A percentile compares a stretch with the other conserved stretches of the same genome.
phyloP scores from a whole-genome alignment of 1,284 basidiomycete genomes.

The Nidula niveotomentosa region DNA sequence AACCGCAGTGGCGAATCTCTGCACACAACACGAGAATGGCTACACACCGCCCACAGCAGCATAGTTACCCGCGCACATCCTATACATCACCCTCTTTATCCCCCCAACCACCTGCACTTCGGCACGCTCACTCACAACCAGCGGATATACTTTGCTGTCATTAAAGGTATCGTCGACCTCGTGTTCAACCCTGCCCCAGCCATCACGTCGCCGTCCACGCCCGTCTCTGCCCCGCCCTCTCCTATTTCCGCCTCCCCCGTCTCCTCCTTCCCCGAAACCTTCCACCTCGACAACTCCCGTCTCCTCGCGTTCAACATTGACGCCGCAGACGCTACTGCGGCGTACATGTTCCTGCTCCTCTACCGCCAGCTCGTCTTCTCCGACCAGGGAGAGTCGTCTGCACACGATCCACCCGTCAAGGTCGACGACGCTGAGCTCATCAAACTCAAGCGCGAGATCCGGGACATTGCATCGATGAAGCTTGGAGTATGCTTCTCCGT shows the following conservation, averaged over 20 bases:
- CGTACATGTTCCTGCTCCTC: conserved; percentile 81
- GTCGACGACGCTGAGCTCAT: conserved; percentile 50
- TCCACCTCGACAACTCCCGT: conserved; percentile 81
- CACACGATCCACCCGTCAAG: conserved; percentile 23
- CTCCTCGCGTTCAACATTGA: conserved; percentile 72
- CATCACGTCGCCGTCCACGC: conserved; percentile 27
- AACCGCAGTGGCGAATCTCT: conserved; percentile 53
- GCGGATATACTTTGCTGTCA: conserved; percentile 54
- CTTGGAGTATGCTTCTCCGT: conserved; percentile 51
- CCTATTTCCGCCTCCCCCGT: conserved; percentile 18
- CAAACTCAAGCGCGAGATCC: conserved; percentile 73
- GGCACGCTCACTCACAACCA: conserved; percentile 45
- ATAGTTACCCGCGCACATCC: conserved; percentile 31
- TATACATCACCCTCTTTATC: conserved; percentile 41
- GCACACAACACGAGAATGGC: conserved; percentile 64
- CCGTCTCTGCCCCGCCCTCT: conserved; percentile 27
- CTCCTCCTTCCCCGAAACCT: conserved; percentile 74
- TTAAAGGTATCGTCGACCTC: conserved; percentile 70
- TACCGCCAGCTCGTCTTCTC: conserved; percentile 73
- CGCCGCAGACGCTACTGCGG: conserved; percentile 71
- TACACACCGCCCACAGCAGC: conserved; percentile 37
- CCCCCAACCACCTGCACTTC: conserved; percentile 38
- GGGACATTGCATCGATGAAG: conserved; percentile 67
- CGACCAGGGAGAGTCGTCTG: conserved; percentile 23
- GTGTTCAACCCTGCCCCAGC: conserved; percentile 58